A percentile compares a stretch with the other conserved stretches of the same genome.
phyloP scores from a whole-genome alignment of 2,329 filamentous ascomycete species.

The Aspergillus pseudoviridinutans region DNA sequence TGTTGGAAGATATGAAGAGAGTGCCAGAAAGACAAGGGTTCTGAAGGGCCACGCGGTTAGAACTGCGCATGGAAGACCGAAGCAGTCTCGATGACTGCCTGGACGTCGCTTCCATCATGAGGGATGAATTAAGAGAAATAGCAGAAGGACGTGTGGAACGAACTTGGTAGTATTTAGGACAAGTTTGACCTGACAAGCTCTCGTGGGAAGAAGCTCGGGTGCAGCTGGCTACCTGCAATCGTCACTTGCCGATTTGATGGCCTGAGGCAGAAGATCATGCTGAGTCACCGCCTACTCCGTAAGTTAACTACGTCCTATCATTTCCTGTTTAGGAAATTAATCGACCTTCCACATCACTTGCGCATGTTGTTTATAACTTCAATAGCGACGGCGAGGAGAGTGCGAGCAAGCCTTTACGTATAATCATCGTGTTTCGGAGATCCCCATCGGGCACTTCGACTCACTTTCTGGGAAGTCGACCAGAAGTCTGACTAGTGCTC shows the following conservation, averaged over 20 bases:
- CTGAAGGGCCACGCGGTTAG: constrained; percentile 20
- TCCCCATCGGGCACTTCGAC: not conserved
- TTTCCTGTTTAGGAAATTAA: not conserved
- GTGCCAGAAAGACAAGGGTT: constrained; percentile 19
- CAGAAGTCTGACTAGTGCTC: not conserved
- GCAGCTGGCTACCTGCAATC: constrained; percentile 11
- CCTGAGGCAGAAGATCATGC: constrained; percentile 22
- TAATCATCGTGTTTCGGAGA: not conserved
- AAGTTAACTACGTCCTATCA: not conserved
- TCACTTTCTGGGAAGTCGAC: not conserved
- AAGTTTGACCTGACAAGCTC: constrained; percentile 9
- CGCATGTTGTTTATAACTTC: not conserved
- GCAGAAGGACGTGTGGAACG: not conserved
- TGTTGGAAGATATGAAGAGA: constrained; percentile 14
- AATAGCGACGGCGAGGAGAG: not conserved
- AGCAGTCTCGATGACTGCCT: constrained; percentile 34
- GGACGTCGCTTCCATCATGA: constrained; percentile 36
- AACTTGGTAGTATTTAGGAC: constrained; percentile 5
- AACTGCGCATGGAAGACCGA: constrained; percentile 17
- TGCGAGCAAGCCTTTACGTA: not conserved
- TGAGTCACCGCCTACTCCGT: constrained; percentile 4
- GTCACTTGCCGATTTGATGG: constrained; percentile 5
- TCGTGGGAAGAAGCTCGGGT: constrained; percentile 12
- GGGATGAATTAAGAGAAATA: not conserved
- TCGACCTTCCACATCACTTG: not conserved